These are phyloP conservation scores for Candida manassasensis DNA, from an alignment of 805 yeast genomes.

Conservation along the genomic window DNA sequence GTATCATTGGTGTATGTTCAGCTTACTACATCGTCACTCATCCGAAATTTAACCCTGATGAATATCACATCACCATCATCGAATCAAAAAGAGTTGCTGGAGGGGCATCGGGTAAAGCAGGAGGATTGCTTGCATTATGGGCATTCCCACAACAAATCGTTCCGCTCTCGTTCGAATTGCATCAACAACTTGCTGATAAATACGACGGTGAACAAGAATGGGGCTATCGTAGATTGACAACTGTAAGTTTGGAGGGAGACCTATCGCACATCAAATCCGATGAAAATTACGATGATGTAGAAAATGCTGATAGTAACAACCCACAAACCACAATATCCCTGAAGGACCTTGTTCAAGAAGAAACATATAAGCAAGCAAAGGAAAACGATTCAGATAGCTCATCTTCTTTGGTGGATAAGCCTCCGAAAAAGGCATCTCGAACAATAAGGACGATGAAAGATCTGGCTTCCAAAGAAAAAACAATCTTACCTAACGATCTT, in stretches of 20 bases:
- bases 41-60: conserved; percentile 67
- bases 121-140: conserved; percentile 91
- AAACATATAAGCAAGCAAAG: conserved; percentile 10
- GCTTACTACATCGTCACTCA: conserved; percentile 86
- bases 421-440: conserved; percentile 37
- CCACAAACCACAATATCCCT: conserved; percentile 1
- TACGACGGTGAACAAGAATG: conserved; percentile 82
- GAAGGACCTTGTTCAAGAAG: conserved; percentile 4
- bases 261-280: conserved; percentile 34
- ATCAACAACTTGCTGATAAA: conserved; percentile 73
- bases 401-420: conserved; percentile 15
- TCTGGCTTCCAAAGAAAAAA: conserved; percentile 7
- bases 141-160: conserved; percentile 96
- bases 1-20: conserved; percentile 92
- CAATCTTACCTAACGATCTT: conserved; percentile 53
- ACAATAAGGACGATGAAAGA: conserved; percentile 19
- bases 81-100: conserved; percentile 94
- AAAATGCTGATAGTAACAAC: conserved; percentile 13
- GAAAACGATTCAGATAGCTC: conserved; percentile 13
- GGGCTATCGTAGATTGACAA: conserved; percentile 89
- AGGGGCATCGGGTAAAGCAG: conserved; percentile 97
- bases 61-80: conserved; percentile 75
- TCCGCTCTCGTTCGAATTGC: conserved; percentile 79
- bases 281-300: conserved; percentile 17
- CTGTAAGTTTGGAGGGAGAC: conserved; percentile 85